These are phyloP conservation scores for Ceriops decandra DNA, from an alignment of 345 rosid genomes.

Conservation along the genomic window DNA sequence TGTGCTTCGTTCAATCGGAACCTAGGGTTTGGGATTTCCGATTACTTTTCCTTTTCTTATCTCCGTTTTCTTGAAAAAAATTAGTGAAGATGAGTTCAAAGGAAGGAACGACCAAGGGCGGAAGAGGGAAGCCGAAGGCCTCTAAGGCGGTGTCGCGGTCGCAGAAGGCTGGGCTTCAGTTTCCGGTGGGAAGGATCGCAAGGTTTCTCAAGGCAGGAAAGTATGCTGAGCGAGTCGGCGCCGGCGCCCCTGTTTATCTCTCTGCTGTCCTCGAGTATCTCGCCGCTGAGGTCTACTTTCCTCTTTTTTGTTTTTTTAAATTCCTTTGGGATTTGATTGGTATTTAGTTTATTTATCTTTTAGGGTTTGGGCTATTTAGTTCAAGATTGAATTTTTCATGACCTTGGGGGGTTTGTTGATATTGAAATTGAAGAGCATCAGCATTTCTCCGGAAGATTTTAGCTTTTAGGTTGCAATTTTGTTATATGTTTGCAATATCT, in stretches of 20 bases:
- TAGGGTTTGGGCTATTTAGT: too few relatives aligned
- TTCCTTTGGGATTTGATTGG: neutral
- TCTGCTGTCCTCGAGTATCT: constrained; percentile 78
- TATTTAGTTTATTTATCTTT: too few relatives aligned
- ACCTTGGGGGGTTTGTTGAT: too few relatives aligned
- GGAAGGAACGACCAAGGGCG: constrained; percentile 54
- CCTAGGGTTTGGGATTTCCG: constrained; percentile 21
- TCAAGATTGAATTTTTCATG: too few relatives aligned
- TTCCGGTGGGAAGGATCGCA: constrained; percentile 65
- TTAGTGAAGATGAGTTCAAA: constrained; percentile 46
- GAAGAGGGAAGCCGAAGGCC: constrained; percentile 66
- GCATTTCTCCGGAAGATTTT: too few relatives aligned
- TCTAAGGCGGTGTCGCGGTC: constrained; percentile 62
- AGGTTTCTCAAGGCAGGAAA: constrained; percentile 74
- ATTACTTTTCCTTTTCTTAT: too few relatives aligned
- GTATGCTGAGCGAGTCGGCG: constrained; percentile 66
- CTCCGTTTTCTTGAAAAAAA: neutral
- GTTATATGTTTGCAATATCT: neutral
- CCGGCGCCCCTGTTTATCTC: constrained; percentile 69
- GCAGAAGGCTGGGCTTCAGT: constrained; percentile 67
- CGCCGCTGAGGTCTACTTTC: constrained; percentile 58
- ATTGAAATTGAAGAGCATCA: too few relatives aligned
- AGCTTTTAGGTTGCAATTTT: too few relatives aligned
- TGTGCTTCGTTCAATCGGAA: neutral
- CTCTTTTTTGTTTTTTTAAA: neutral